Conservation (phyloP, 331 rosid genomes). For the Malus hybrid region DNA sequence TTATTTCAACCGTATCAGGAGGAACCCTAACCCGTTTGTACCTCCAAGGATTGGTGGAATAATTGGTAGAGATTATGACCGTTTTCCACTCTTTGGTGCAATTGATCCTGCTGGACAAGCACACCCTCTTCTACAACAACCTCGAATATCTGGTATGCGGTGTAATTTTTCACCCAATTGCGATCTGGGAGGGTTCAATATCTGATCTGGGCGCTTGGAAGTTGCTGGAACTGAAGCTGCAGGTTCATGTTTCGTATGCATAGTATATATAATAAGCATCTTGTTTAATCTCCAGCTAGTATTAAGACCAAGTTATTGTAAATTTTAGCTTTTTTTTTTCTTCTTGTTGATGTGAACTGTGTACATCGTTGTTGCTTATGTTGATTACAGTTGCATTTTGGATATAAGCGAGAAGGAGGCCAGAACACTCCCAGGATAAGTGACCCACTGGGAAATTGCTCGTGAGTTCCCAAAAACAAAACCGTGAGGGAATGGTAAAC, state of each 20-base stretch:
- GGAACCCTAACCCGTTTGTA: constrained; percentile 10
- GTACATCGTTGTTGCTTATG: neutral
- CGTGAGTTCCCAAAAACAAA: too few relatives aligned
- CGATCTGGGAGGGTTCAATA: constrained; percentile 9
- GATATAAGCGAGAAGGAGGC: neutral
- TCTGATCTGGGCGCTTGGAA: constrained; percentile 1
- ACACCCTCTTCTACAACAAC: neutral
- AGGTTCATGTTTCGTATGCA: neutral
- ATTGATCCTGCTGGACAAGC: constrained; percentile 10
- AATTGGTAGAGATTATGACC: constrained; percentile 39
- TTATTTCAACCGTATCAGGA: neutral
- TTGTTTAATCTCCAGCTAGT: neutral
- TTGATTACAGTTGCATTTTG: neutral
- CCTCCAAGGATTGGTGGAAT: neutral
- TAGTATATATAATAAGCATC: neutral
- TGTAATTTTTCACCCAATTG: constrained; percentile 20
- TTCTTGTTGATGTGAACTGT: neutral
- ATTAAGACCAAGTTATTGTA: neutral
- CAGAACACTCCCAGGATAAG: too few relatives aligned
- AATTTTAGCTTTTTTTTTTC: neutral
- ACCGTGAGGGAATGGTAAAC: too few relatives aligned
- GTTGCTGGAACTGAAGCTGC: neutral
- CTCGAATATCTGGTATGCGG: neutral
- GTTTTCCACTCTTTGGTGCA: constrained; percentile 16
- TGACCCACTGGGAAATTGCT: too few relatives aligned